phyloP scores from a whole-genome alignment of 768 basidiomycete genomes.

The Scleroderma citrinum region DNA sequence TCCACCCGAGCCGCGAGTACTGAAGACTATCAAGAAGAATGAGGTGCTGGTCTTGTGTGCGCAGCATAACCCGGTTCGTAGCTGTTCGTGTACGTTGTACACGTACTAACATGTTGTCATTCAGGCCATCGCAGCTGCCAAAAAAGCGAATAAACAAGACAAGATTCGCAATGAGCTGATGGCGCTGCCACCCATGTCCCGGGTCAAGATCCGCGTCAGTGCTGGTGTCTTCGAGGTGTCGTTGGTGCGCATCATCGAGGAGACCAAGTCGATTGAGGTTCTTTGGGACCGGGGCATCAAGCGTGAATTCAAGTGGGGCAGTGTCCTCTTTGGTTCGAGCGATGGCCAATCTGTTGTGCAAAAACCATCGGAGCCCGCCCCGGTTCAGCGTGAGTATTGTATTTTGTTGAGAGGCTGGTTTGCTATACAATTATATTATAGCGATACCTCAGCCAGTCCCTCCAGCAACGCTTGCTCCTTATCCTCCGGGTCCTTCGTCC shows the following conservation, averaged over 20 bases:
- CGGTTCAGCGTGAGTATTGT: constrained; percentile 40
- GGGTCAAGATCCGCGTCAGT: constrained; percentile 80
- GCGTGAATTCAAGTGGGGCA: constrained; percentile 79
- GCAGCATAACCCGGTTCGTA: constrained; percentile 85
- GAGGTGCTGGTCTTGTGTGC: constrained; percentile 75
- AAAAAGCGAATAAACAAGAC: constrained; percentile 69
- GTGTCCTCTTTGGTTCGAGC: constrained; percentile 70
- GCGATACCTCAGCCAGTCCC: constrained; percentile 11
- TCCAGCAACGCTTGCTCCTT: constrained; percentile 14
- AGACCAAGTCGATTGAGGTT: constrained; percentile 68
- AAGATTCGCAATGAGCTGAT: constrained; percentile 67
- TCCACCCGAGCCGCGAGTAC: constrained; percentile 25
- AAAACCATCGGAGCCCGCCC: constrained; percentile 54
- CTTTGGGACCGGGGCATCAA: constrained; percentile 72
- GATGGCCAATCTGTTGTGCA: constrained; percentile 62
- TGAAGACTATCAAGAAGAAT: constrained; percentile 69
- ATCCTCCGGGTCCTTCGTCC: constrained; percentile 18
- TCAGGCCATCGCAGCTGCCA: constrained; percentile 69
- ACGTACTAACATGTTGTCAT: not conserved
- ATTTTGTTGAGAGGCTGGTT: not conserved
- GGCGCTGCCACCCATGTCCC: constrained; percentile 60
- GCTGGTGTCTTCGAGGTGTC: constrained; percentile 86
- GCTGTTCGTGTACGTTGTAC: not conserved
- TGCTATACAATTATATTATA: constrained; percentile 9
- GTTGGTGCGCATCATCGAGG: constrained; percentile 64